Evolutionary conservation across 768 basidiomycete genomes (phyloP).

Genomic region (Psilocybe cubensis): DNA sequence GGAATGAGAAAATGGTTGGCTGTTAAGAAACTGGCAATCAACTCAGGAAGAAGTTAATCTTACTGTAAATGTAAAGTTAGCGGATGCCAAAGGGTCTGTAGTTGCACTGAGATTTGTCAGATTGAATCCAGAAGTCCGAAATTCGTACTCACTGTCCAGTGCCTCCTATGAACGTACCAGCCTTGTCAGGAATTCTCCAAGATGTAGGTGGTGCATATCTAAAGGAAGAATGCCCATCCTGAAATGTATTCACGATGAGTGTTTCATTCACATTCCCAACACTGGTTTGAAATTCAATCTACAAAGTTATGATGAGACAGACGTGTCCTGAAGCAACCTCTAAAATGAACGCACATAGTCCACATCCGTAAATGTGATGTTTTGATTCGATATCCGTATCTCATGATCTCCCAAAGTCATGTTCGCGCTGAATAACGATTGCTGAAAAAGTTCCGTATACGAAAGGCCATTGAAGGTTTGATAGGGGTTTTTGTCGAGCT

Average conservation of each 20-base stretch:
- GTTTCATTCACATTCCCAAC: conserved; percentile 22
- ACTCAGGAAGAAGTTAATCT: neutral
- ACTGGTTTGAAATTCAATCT: conserved; percentile 22
- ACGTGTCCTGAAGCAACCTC: neutral
- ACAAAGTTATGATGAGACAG: neutral
- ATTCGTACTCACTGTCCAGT: conserved; percentile 22
- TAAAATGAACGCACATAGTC: conserved; percentile 35
- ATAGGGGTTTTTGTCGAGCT: conserved; percentile 21
- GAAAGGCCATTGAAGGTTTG: conserved; percentile 12
- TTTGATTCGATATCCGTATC: conserved; percentile 24
- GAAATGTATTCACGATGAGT: conserved; percentile 26
- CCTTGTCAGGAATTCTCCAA: conserved; percentile 14
- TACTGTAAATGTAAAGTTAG: conserved; percentile 18
- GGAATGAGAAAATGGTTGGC: neutral
- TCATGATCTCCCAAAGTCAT: conserved; percentile 18
- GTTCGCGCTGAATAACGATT: neutral
- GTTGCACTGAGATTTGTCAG: conserved; percentile 9
- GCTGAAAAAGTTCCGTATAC: neutral
- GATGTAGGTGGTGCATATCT: conserved; percentile 20
- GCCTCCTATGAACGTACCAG: conserved; percentile 13
- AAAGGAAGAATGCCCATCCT: conserved; percentile 27
- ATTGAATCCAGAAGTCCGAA: too few relatives aligned
- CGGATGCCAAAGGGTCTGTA: conserved; percentile 4
- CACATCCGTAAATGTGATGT: conserved; percentile 34
- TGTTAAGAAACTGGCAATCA: neutral